Base-by-base conservation (phyloP, 1,284 basidiomycete species). In the Ganoderma lingzhi region DNA sequence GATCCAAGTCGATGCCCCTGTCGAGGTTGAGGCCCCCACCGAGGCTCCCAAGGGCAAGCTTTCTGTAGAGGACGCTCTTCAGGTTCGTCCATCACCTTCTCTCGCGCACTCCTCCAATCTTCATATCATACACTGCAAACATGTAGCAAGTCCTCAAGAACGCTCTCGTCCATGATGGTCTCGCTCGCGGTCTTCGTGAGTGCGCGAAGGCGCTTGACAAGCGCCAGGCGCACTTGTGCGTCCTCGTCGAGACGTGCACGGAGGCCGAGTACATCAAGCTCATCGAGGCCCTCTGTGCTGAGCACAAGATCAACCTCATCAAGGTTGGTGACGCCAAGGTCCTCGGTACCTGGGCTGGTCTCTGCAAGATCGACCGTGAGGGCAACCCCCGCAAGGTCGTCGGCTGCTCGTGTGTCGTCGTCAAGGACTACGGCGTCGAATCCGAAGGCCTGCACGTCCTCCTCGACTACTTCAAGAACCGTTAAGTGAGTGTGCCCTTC, bases 241-340 rank as follows among this genome's bases (percentile, higher is more conserved):
- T 99, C 74, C 93, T 99, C 80, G 96, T 98, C 82, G 97, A 99
- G 91, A 96, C 96, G 71, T 98, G 96, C 89, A 97, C 94, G 72
- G 97, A 99, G 87, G 95, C 96, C 78, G 97, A 98, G 86, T 99
- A 99, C 91, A 94, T 98, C 90, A 99, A 99, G 89, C 95, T 99
- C 87, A 98, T 99, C 77, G 97, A 99, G 87, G 97, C 97, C 66
- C 95, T 99, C 81, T 99, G 97, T 84, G 95, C 96, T 76, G 97
- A 98, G 88, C 96, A 98, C 91, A 96, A 96, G 85, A 98, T 99
- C 86, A 96, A 97, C 89, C 87, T 99, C 76, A 98, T 99, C 93
- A 98, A 98, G 87, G 96, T 99, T 80, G 90, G 90, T 78, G 97
- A 99, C 85, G 94, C 96, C 81, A 99, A 99, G 88, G 92, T 97